Evolutionary conservation across 2,329 filamentous ascomycete species (phyloP).

Genomic region (Decorospora gaudefroyi): DNA sequence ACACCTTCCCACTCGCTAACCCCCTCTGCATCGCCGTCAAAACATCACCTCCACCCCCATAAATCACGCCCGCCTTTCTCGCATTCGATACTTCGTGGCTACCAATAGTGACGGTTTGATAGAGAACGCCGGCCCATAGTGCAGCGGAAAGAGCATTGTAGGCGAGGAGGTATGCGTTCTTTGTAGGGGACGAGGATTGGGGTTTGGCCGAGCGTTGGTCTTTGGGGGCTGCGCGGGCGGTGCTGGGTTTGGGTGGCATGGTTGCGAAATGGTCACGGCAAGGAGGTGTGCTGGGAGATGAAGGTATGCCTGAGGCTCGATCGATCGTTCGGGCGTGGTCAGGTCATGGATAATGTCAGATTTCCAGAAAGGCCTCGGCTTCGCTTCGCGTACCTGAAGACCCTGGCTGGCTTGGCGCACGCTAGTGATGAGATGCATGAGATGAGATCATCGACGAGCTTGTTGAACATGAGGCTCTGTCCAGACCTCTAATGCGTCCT

Average conservation of each 20-base stretch:
- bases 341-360: conserved; percentile 6
- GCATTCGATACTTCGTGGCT: conserved; percentile 19
- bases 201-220: conserved; percentile 8
- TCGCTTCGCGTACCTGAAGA: conserved; percentile 10
- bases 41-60: conserved; percentile 15
- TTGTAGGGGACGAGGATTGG: conserved; percentile 15
- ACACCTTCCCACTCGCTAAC: conserved; percentile 56
- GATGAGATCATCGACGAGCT: conserved; percentile 23
- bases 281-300: background rate
- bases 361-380: conserved; percentile 11
- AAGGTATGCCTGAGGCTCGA: conserved; percentile 1
- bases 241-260: conserved; percentile 10
- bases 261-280: background rate
- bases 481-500: too few relatives aligned
- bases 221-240: conserved; percentile 2
- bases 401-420: conserved; percentile 16
- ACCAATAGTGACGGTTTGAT: conserved; percentile 65
- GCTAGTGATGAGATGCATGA: conserved; percentile 8
- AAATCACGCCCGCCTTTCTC: conserved; percentile 19
- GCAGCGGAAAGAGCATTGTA: conserved; percentile 82
- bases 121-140: conserved; percentile 78
- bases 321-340: too few relatives aligned
- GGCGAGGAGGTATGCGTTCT: conserved; percentile 68
- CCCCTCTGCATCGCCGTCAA: conserved; percentile 17
- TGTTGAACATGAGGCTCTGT: background rate